Evolutionary conservation across 1,284 basidiomycete species (phyloP).

Genomic region (Papiliotrema nemorosa): DNA sequence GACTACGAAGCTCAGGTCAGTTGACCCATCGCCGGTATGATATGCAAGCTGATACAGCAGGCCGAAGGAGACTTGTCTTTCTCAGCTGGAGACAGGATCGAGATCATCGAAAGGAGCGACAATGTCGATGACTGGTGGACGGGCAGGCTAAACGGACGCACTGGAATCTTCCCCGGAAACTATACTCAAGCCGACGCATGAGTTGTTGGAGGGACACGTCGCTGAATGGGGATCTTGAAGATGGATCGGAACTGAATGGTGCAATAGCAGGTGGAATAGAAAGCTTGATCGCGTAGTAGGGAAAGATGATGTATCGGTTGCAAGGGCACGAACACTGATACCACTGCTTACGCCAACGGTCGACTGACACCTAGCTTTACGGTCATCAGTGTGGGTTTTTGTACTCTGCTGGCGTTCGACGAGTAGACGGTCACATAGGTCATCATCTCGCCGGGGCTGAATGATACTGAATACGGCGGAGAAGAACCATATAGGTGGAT

Average conservation of each 20-base stretch:
- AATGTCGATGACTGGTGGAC: constrained; percentile 99
- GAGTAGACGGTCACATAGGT: no score
- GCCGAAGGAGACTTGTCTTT: constrained; percentile 93
- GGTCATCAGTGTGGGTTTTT: no score
- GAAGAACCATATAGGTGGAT: no score
- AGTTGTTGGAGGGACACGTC: background rate
- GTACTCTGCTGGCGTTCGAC: no score
- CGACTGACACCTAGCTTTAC: background rate
- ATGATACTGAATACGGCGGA: no score
- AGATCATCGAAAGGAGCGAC: constrained; percentile 78
- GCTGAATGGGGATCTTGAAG: background rate
- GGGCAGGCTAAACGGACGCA: constrained; percentile 72
- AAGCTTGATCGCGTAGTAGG: no score
- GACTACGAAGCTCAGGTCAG: constrained; percentile 82
- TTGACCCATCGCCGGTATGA: background rate
- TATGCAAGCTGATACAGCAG: constrained; percentile 47
- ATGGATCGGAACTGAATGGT: background rate
- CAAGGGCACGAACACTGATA: background rate
- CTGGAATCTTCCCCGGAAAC: constrained; percentile 90
- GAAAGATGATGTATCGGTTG: background rate
- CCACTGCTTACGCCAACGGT: background rate
- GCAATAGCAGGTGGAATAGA: background rate
- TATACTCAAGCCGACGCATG: constrained; percentile 45
- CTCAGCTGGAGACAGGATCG: constrained; percentile 86
- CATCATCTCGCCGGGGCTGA: no score